A percentile compares a stretch with the other conserved stretches of the same genome.
Conservation (phyloP, 768 basidiomycete species). For the Mycena galericulata region DNA sequence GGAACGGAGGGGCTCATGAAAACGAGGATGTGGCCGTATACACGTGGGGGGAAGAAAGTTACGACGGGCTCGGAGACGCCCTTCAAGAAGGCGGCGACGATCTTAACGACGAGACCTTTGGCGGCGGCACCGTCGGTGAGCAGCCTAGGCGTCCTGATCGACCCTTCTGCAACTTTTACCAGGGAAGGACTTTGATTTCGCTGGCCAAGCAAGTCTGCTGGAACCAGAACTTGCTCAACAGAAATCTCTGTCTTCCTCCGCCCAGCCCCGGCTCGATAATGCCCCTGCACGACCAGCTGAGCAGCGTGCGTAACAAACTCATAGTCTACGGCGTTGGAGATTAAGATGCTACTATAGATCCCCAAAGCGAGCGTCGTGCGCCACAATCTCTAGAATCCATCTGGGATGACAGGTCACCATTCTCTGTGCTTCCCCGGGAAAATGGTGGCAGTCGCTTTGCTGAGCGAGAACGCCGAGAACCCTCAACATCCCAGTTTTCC, state of each 20-base stretch:
- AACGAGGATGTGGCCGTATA: constrained; percentile 90
- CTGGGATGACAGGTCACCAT: constrained; percentile 86
- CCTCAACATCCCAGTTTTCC: constrained; percentile 55
- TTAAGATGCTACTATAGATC: constrained; percentile 24
- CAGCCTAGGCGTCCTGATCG: constrained; percentile 21
- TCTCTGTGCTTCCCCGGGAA: constrained; percentile 71
- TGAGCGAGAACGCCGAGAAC: constrained; percentile 48
- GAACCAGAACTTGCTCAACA: constrained; percentile 46
- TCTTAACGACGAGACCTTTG: constrained; percentile 98
- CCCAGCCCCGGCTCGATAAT: constrained; percentile 6
- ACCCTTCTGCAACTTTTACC: constrained; percentile 31
- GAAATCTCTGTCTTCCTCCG: constrained; percentile 7
- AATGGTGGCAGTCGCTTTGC: constrained; percentile 61
- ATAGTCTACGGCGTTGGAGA: neutral
- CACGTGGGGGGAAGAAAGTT: constrained; percentile 92
- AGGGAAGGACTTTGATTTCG: constrained; percentile 96
- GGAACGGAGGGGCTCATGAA: constrained; percentile 61
- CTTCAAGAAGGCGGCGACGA: constrained; percentile 93
- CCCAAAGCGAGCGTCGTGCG: constrained; percentile 52
- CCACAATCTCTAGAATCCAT: constrained; percentile 74
- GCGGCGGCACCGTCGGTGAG: constrained; percentile 77
- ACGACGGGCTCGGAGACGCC: constrained; percentile 90
- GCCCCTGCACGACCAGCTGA: neutral
- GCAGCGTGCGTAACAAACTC: constrained; percentile 21
- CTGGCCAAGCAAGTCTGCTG: constrained; percentile 50